Percentiles rank a stretch among this genome's conserved stretches.
Conservation (phyloP, 192 early-diverging fungal genomes). For the Coemansia sp. region DNA sequence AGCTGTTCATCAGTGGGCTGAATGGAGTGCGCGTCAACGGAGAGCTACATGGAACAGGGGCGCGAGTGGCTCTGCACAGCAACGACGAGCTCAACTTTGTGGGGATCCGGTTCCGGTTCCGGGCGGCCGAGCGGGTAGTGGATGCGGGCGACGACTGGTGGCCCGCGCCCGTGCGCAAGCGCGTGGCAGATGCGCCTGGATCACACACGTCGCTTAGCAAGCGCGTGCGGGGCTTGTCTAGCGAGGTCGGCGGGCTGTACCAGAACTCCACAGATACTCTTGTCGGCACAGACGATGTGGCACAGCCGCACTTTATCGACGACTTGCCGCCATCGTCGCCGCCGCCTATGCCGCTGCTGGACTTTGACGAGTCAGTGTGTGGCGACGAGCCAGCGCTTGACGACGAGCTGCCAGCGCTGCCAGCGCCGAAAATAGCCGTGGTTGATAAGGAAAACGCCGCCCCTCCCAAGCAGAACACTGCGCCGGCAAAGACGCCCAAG, state of each 20-base stretch:
- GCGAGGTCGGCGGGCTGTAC: constrained; percentile 16
- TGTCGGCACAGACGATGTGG: constrained; percentile 17
- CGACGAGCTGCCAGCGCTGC: constrained; percentile 24
- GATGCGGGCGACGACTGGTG: constrained; percentile 43
- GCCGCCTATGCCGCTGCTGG: constrained; percentile 30
- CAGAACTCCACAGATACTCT: constrained; percentile 49
- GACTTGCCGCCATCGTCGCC: constrained; percentile 53
- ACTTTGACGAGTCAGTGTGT: constrained; percentile 14
- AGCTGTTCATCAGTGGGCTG: constrained; percentile 41
- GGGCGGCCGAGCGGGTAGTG: constrained; percentile 12
- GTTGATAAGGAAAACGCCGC: constrained; percentile 28
- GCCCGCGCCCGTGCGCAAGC: constrained; percentile 44
- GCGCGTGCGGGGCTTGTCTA: constrained; percentile 24
- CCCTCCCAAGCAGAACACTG: not conserved
- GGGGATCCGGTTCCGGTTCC: constrained; percentile 53
- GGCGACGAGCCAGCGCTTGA: constrained; percentile 11
- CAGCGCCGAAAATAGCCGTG: constrained; percentile 2
- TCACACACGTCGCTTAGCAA: constrained; percentile 5
- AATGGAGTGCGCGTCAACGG: constrained; percentile 59
- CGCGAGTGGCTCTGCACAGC: constrained; percentile 26
- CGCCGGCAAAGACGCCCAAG: constrained; percentile 14
- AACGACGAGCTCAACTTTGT: constrained; percentile 58
- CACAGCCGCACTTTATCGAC: constrained; percentile 25
- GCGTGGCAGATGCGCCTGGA: constrained; percentile 1
- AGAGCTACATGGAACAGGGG: constrained; percentile 25